Percentiles rank a stretch among this genome's conserved stretches.
These are phyloP conservation scores for Bruguiera parviflora DNA, from an alignment of 345 rosid species.

Conservation along the genomic window DNA sequence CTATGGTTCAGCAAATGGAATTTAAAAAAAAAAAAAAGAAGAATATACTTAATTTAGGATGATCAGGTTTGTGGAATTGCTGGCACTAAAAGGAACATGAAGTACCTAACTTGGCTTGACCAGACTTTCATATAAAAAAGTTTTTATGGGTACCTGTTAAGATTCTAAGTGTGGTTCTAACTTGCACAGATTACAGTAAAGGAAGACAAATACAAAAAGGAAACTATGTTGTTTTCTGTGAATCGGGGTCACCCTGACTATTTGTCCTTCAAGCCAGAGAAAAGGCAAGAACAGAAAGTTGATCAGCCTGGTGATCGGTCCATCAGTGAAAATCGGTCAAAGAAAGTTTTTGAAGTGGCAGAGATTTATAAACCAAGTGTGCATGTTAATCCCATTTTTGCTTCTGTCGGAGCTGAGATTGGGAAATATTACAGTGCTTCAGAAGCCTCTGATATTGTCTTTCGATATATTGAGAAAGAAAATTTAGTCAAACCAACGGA, in stretches of 20 bases:
- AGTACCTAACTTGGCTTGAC: too few relatives aligned
- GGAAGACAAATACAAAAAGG: constrained; percentile 92
- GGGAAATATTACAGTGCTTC: constrained; percentile 68
- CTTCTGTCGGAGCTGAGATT: constrained; percentile 70
- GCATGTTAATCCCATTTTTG: constrained; percentile 77
- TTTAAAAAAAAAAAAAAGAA: too few relatives aligned
- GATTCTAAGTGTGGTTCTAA: constrained; percentile 16
- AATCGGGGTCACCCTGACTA: constrained; percentile 67
- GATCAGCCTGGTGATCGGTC: constrained; percentile 42
- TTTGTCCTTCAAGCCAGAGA: constrained; percentile 78
- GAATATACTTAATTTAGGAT: too few relatives aligned
- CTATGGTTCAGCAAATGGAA: too few relatives aligned
- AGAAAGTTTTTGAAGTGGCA: constrained; percentile 61
- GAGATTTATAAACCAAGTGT: constrained; percentile 85
- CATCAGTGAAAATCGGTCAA: constrained; percentile 35
- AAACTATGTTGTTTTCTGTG: constrained; percentile 54
- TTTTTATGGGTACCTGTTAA: constrained; percentile 5
- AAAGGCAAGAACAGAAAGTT: constrained; percentile 47
- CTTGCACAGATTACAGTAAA: constrained; percentile 44
- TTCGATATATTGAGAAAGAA: constrained; percentile 73
- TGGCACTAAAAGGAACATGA: not conserved
- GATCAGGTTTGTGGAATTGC: too few relatives aligned
- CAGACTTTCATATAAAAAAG: not conserved
- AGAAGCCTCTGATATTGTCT: constrained; percentile 82
- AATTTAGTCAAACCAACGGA: constrained; percentile 66